Base-by-base conservation (phyloP, 345 rosid species). In the Gossypium ekmanianum region DNA sequence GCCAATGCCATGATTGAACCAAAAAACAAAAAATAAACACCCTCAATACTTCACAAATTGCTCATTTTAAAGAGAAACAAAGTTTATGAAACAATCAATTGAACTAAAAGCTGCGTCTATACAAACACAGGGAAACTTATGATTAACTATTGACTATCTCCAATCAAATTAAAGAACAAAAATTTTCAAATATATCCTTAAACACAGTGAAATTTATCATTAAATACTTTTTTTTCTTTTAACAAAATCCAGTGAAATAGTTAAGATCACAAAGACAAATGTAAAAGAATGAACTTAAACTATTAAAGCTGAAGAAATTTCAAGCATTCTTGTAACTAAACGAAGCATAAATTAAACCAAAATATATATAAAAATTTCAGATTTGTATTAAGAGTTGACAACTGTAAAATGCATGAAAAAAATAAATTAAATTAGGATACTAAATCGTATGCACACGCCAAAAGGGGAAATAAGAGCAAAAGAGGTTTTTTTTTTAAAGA, bases 21-120 rank as follows among this genome's bases (percentile, higher is more conserved):
- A 22, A 1, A 22, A 22, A 26, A 47, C 13, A 24, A 20, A 47
- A 2, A 45, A 45, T 57, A 70, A 39, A 39, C 54, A 44, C 13
- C 48, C 27, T 66, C 52, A 73, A 75, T 63, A 72, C 74, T 62
- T 22, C 54, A 48, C 14, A 54, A 56, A 76, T 85, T 87, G 81
- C 29, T 7, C 48, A 74, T 27, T 73, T 73, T 48, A 24, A 45
- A 73, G 34, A 20, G 14, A n/a, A 56, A 64, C 22, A 43, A 58
- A 29, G 6, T 29, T 24, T 9, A 20, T 34, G 6, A 1, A 44
- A 55, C 14, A 54, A 66, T 14, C 13, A 73, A 55, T 20, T 20
- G 34, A 45, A 34, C 61, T 56, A 18, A 51, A 5, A 20, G 55
- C 61, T 17, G 26, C 61, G n/a, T 50, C 76, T 26, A 1, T 62